A percentile compares a stretch with the other conserved stretches of the same genome.
Conservation (phyloP, 495 filamentous ascomycete genomes). For the Amphirosellinia nigrospora region DNA sequence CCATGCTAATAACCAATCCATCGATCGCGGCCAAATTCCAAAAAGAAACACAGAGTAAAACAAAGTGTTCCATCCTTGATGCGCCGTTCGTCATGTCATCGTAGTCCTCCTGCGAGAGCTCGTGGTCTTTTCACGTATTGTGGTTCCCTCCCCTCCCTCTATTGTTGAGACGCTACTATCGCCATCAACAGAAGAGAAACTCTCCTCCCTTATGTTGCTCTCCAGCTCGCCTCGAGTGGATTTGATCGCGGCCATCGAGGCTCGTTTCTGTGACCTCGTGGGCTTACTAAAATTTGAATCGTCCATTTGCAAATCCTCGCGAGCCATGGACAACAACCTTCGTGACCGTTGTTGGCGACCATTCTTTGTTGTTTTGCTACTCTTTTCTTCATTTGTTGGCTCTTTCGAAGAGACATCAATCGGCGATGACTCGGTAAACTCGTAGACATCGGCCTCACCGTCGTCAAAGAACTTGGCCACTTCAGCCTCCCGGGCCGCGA, state of each 20-base stretch:
- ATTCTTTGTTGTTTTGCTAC: slow-evolving; percentile 28
- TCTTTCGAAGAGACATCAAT: slow-evolving; percentile 24
- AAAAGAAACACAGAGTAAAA: slow-evolving; percentile 19
- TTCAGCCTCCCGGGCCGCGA: slow-evolving; percentile 36
- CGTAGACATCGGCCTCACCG: slow-evolving; percentile 42
- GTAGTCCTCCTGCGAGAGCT: slow-evolving; percentile 55
- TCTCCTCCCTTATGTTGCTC: slow-evolving; percentile 27
- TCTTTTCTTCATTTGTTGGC: slow-evolving; percentile 21
- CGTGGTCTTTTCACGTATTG: slow-evolving; percentile 25
- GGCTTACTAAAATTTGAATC: slow-evolving; percentile 19
- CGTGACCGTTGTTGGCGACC: slow-evolving; percentile 36
- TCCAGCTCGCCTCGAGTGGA: slow-evolving; percentile 35
- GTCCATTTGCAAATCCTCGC: slow-evolving; percentile 34
- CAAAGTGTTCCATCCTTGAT: not conserved
- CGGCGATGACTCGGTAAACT: slow-evolving; percentile 44
- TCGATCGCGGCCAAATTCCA: slow-evolving; percentile 19
- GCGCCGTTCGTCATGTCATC: slow-evolving; percentile 56
- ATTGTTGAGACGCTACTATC: slow-evolving; percentile 25
- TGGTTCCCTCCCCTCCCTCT: slow-evolving; percentile 20
- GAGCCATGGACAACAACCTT: slow-evolving; percentile 32
- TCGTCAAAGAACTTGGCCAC: slow-evolving; percentile 31
- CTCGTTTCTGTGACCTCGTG: slow-evolving; percentile 39
- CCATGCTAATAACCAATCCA: slow-evolving; percentile 31
- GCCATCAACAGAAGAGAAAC: not conserved
- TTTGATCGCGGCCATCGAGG: slow-evolving; percentile 48